phyloP scores from a whole-genome alignment of 495 filamentous ascomycete genomes.

The Hypoxylon lienhwacheense region DNA sequence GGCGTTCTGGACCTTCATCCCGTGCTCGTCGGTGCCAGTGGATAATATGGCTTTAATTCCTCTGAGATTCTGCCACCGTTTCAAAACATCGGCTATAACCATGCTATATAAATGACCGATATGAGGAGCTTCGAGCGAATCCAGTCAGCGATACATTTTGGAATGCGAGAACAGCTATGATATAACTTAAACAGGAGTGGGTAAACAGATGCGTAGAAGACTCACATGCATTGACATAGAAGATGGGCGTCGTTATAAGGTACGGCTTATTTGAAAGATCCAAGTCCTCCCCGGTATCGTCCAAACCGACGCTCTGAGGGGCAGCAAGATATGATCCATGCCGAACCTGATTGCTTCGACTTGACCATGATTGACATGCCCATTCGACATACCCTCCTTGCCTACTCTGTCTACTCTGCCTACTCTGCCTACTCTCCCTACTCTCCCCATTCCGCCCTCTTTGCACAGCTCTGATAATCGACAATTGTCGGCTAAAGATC shows the following conservation, averaged over 20 bases:
- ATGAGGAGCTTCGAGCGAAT: slow-evolving; percentile 70
- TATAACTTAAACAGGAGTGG: neutral
- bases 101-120: slow-evolving; percentile 94
- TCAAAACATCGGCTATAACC: slow-evolving; percentile 86
- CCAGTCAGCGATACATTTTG: slow-evolving; percentile 15
- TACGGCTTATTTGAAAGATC: too few relatives aligned
- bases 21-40: slow-evolving; percentile 97
- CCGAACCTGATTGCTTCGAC: slow-evolving; percentile 14
- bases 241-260: slow-evolving; percentile 96
- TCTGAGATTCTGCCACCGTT: slow-evolving; percentile 83
- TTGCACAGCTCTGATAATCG: slow-evolving; percentile 6
- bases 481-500: slow-evolving; percentile 18
- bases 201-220: neutral
- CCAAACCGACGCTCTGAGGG: too few relatives aligned
- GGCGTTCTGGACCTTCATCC: slow-evolving; percentile 94
- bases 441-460: slow-evolving; percentile 21
- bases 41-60: slow-evolving; percentile 70
- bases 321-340: too few relatives aligned
- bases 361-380: slow-evolving; percentile 38
- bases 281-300: too few relatives aligned
- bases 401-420: too few relatives aligned
- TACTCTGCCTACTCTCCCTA: too few relatives aligned
- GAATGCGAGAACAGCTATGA: too few relatives aligned
- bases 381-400: slow-evolving; percentile 21
- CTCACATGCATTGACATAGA: slow-evolving; percentile 96